Base-by-base conservation (phyloP, 345 rosid species). In the Leavenworthia alabamica region DNA sequence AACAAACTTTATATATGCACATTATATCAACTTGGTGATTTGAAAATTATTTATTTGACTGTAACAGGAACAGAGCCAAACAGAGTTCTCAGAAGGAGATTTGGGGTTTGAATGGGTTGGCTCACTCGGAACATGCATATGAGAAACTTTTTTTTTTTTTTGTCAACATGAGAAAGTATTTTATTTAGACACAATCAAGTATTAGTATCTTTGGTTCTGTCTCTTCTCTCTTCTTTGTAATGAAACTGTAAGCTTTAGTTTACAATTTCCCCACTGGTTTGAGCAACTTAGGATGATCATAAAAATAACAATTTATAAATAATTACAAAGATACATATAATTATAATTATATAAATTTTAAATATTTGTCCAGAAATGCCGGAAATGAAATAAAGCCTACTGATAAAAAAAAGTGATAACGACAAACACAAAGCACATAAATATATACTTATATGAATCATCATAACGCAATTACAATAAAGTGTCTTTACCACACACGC, bases 41-140 rank as follows among this genome's bases (percentile, higher is more conserved):
- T 36, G 6, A 36, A 36, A n/a, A 4, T n/a, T 36, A 2, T 36
- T 36, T 36, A 17, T 35, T 53, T 68, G 14, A 60, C n/a, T 52
- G 48, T 43, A 44, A 66, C 87, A 86, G 89, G 87, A 79, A 52
- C 79, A 68, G 49, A 80, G 67, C 62, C 71, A 55, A 56, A 42
- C 31, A 75, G 74, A 59, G 12, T 58, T 66, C 27, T 27, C 56
- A 1, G 82, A 65, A 42, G 83, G 75, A 39, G 80, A 78, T 22
- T 68, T 80, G 15, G 84, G 81, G 23, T 68, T 40, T 56, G 63
- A 56, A 66, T 54, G 64, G 56, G 76, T 64, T 19, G 64, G 60
- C 73, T 70, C 86, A 6, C 72, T 65, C 17, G 46, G 78, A 62
- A 81, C 72, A 11, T 80, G 86, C 72, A 66, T 72, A 20, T 77